These are phyloP conservation scores for Umbelopsis sp. DNA, from an alignment of 192 early-diverging fungal genomes.

Conservation along the genomic window DNA sequence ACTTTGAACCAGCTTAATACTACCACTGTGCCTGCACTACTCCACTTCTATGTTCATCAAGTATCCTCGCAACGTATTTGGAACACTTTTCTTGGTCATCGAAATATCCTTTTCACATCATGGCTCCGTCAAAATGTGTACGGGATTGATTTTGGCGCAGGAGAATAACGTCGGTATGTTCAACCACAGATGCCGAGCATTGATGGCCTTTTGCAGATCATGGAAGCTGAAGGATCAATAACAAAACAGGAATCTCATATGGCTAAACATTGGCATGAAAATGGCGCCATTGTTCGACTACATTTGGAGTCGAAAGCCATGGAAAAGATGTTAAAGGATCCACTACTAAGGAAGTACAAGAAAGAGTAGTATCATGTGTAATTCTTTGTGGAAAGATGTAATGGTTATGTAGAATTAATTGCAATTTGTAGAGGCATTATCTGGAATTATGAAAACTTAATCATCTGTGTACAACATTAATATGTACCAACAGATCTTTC, in stretches of 20 bases:
- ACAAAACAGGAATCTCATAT: background rate
- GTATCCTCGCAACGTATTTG: background rate
- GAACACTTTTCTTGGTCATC: slow-evolving; percentile 7
- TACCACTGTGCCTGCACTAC: background rate
- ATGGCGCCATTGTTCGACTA: background rate
- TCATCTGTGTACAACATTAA: too few species aligned
- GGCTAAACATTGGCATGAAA: background rate
- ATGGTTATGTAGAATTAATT: too few species aligned
- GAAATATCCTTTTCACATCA: background rate
- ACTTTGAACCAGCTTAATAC: background rate
- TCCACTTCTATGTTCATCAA: background rate
- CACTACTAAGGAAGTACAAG: background rate
- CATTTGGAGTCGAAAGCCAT: background rate
- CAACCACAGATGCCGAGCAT: background rate
- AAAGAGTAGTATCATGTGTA: background rate
- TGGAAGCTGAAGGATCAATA: background rate
- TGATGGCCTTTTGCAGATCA: slow-evolving; percentile 8
- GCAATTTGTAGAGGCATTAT: too few species aligned
- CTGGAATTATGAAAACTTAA: too few species aligned
- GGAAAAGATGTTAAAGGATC: slow-evolving; percentile 7
- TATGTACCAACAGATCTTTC: too few species aligned
- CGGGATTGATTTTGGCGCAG: slow-evolving; percentile 1
- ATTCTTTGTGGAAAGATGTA: too few species aligned
- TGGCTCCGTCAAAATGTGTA: slow-evolving; percentile 12
- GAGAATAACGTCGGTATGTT: background rate